Base-by-base conservation (phyloP, 805 yeast species). In the Schwanniomyces sp. region DNA sequence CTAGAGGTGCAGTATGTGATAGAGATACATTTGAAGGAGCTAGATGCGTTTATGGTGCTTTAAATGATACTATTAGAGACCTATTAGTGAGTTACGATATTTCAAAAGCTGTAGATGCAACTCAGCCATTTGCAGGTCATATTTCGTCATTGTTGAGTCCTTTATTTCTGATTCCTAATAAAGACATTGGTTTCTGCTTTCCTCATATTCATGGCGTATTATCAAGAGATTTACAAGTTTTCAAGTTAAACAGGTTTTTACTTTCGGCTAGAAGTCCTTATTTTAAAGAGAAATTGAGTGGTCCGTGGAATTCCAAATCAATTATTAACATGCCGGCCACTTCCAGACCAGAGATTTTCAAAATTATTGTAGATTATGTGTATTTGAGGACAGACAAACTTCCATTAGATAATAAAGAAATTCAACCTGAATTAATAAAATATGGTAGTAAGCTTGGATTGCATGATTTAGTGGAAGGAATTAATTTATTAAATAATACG, bases 21-120 rank as follows among this genome's bases (percentile, higher is more conserved):
- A 74, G 89, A 57, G 92, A 87, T 59, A 84, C 91, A n/a, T 82
- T 82, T 57, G 88, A 86, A 61, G 94, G 95, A 2, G 88, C 85
- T 10, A 73, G 75, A 39, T 86, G 92, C 53, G 74, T 87, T 2
- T 86, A 88, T 57, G 94, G 91, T 2, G 94, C 95, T 0, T 64
- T 88, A 47, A 88, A 78, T 14, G 90, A 86, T 58, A 62, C 70
- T 4, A 88, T 88, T 25, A 64, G 91, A 40, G 75, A 78, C 36
- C 61, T 85, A 17, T 64, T 88, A 44, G 58, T 84, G 16, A 72
- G 79, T 36, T 83, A 74, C 58, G 91, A 86, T 59, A 78, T 86
- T 39, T 79, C 88, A 5, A 87, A 84, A 56, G 80, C 84, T 0
- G 84, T 84, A 12, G 91, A 87, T 61, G 63, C 74, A 11, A 71